These are phyloP conservation scores for Calycina herbarum DNA, from an alignment of 2,329 filamentous ascomycete genomes.

Conservation along the genomic window DNA sequence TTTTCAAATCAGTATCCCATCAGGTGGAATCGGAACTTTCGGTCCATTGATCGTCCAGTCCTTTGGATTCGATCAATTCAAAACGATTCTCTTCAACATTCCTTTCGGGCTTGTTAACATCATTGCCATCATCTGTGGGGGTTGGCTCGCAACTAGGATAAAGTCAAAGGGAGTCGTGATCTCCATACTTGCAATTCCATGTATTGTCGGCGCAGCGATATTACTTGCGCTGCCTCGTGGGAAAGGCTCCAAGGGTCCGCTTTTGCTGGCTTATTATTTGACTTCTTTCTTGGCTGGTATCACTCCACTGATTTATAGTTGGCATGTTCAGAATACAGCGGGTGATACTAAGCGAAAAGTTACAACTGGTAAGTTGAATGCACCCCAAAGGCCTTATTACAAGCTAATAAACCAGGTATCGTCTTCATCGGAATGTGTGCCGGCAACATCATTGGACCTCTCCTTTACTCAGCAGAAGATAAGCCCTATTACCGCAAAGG, in stretches of 20 bases:
- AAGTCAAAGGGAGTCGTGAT: slow-evolving; percentile 58
- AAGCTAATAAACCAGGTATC: slow-evolving; percentile 42
- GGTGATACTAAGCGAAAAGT: slow-evolving; percentile 71
- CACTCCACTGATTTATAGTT: slow-evolving; percentile 60
- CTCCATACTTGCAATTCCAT: slow-evolving; percentile 53
- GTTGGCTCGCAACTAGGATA: slow-evolving; percentile 52
- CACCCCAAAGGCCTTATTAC: neutral
- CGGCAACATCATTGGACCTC: slow-evolving; percentile 66
- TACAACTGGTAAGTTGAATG: slow-evolving; percentile 44
- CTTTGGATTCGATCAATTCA: slow-evolving; percentile 43
- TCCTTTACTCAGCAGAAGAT: slow-evolving; percentile 61
- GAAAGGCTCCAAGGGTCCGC: slow-evolving; percentile 48
- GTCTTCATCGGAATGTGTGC: slow-evolving; percentile 65
- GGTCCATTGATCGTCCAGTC: slow-evolving; percentile 43
- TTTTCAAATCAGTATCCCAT: slow-evolving; percentile 16
- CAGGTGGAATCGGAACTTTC: slow-evolving; percentile 17
- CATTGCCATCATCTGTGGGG: slow-evolving; percentile 57
- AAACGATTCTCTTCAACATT: slow-evolving; percentile 45
- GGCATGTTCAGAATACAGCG: slow-evolving; percentile 63
- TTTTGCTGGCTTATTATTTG: slow-evolving; percentile 51
- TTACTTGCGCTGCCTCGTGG: slow-evolving; percentile 51
- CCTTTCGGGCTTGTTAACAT: slow-evolving; percentile 46
- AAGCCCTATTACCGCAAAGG: slow-evolving; percentile 51
- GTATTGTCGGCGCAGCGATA: slow-evolving; percentile 53
- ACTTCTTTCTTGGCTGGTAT: slow-evolving; percentile 61